Evolutionary conservation across 225 moss, liverwort and hornwort species (phyloP).

Genomic region (Lunularia cruciata): DNA sequence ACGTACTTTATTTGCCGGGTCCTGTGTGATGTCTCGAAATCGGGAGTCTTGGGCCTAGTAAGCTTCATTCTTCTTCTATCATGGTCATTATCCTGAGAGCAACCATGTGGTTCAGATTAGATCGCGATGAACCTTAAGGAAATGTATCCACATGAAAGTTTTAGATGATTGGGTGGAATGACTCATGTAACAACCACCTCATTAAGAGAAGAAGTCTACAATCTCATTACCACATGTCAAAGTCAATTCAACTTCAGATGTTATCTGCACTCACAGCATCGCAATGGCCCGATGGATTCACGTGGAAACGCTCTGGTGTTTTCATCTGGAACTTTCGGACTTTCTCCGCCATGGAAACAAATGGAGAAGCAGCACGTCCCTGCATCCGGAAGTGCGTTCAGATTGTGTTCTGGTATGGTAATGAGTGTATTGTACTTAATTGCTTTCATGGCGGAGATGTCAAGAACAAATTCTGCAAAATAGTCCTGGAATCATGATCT

Average conservation of each 20-base stretch:
- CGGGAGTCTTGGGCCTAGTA: constrained; percentile 78
- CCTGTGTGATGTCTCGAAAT: constrained; percentile 90
- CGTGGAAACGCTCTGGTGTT: constrained; percentile 88
- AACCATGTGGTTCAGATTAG: neutral
- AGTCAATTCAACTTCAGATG: neutral
- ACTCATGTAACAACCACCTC: no score
- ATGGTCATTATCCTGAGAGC: constrained; percentile 56
- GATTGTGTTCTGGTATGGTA: no score
- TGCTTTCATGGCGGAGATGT: no score
- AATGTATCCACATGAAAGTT: no score
- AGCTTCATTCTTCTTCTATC: constrained; percentile 79
- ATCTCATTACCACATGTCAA: no score
- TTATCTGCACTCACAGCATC: constrained; percentile 25
- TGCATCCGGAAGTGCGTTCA: constrained; percentile 29
- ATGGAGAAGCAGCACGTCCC: constrained; percentile 60
- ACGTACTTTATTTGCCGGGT: constrained; percentile 61
- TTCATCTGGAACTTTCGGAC: constrained; percentile 80
- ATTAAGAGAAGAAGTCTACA: no score
- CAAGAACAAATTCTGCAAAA: no score
- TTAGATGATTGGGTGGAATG: no score
- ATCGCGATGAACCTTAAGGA: neutral
- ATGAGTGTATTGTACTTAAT: no score
- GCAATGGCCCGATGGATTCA: constrained; percentile 47
- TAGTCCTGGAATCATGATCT: no score
- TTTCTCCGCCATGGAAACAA: constrained; percentile 87